Evolutionary conservation across 495 filamentous ascomycete genomes (phyloP).

Genomic region (Lophiotrema nucula): DNA sequence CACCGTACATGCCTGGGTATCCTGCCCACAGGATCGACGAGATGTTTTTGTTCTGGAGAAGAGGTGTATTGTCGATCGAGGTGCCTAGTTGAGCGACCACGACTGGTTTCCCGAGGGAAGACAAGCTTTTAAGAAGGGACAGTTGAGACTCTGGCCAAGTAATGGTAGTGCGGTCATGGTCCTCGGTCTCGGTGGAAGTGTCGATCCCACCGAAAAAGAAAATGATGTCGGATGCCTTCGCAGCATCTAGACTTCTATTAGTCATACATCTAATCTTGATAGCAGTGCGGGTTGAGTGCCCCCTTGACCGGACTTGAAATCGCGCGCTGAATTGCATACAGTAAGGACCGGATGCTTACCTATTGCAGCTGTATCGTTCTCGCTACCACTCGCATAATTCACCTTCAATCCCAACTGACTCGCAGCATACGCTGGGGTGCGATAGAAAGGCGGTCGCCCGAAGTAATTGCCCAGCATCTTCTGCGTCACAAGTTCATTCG

Average conservation of each 20-base stretch:
- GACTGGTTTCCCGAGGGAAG: conserved; percentile 51
- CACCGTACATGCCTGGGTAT: conserved; percentile 60
- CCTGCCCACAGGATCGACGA: conserved; percentile 56
- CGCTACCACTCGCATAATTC: conserved; percentile 47
- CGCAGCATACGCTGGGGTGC: conserved; percentile 51
- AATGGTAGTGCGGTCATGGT: conserved; percentile 53
- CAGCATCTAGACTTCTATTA: too few species aligned
- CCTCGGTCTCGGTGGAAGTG: conserved; percentile 54
- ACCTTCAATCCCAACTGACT: conserved; percentile 45
- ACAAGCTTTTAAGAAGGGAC: conserved; percentile 52
- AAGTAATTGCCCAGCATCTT: conserved; percentile 60
- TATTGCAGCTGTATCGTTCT: too few species aligned
- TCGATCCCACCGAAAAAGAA: conserved; percentile 61
- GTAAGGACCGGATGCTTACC: too few species aligned
- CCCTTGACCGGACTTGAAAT: too few species aligned
- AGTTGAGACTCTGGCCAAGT: conserved; percentile 58
- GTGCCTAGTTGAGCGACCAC: conserved; percentile 58
- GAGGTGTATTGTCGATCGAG: conserved; percentile 34
- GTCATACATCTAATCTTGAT: too few species aligned
- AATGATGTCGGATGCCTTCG: conserved; percentile 53
- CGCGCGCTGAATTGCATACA: too few species aligned
- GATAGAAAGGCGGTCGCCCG: conserved; percentile 55
- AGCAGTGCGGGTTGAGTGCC: too few species aligned
- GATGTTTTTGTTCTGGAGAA: conserved; percentile 46
- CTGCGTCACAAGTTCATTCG: conserved; percentile 55